These are phyloP conservation scores for Calonectria pseudoreteaudii DNA, from an alignment of 2,329 filamentous ascomycete species.

Conservation along the genomic window DNA sequence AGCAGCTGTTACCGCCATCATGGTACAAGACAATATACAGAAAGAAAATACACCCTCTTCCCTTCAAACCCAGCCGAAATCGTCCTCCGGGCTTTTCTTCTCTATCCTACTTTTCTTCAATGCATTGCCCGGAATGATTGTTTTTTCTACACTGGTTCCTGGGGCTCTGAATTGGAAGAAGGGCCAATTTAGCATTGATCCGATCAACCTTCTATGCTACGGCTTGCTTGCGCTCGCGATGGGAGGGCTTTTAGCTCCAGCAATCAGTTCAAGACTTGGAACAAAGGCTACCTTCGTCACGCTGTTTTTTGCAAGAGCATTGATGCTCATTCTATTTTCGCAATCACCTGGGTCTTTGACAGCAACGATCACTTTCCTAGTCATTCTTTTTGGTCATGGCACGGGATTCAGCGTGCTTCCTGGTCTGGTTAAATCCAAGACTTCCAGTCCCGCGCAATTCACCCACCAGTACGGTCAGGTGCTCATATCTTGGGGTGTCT, in stretches of 20 bases:
- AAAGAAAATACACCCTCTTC: neutral
- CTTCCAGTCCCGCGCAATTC: neutral
- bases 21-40: neutral
- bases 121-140: conserved; percentile 18
- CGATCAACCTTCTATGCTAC: neutral
- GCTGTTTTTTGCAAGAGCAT: neutral
- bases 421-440: conserved; percentile 1
- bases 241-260: conserved; percentile 8
- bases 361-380: neutral
- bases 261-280: neutral
- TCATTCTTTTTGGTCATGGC: conserved; percentile 5
- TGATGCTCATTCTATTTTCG: conserved; percentile 1
- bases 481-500: neutral
- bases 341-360: neutral
- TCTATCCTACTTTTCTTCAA: conserved; percentile 18
- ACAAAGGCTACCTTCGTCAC: neutral
- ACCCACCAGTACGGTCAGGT: conserved; percentile 2
- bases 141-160: conserved; percentile 3
- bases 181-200: neutral
- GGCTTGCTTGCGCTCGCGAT: conserved; percentile 7
- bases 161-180: neutral
- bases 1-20: neutral
- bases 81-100: neutral
- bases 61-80: neutral
- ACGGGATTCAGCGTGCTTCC: conserved; percentile 20